phyloP scores from a whole-genome alignment of 2,329 filamentous ascomycete species.

The Ramularia collo-cygni region DNA sequence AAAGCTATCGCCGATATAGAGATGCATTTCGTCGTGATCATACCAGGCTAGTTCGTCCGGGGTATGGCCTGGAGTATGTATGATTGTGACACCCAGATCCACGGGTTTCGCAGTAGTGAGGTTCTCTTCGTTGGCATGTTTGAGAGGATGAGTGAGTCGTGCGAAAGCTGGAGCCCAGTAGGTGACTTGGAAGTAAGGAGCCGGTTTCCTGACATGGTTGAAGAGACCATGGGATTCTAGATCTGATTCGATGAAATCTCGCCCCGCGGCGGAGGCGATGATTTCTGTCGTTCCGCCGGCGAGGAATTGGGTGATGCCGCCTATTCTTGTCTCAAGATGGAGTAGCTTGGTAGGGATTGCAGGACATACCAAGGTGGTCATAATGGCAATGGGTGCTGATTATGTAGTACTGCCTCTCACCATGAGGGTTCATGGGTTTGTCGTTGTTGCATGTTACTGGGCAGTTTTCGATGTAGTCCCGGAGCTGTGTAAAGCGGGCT shows the following conservation, averaged over 20 bases:
- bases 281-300: constrained; percentile 22
- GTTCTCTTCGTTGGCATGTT: constrained; percentile 2
- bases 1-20: constrained; percentile 44
- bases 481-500: constrained; percentile 30
- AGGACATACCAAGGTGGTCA: constrained; percentile 28
- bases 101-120: not conserved
- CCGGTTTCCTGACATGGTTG: constrained; percentile 31
- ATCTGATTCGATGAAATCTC: constrained; percentile 36
- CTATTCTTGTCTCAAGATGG: too few species aligned
- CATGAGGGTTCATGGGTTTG: constrained; percentile 33
- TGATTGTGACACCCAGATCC: constrained; percentile 34
- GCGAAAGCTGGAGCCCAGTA: constrained; percentile 37
- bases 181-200: constrained; percentile 36
- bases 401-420: constrained; percentile 32
- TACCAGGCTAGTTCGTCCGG: constrained; percentile 42
- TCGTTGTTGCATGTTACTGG: constrained; percentile 32
- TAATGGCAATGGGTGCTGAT: constrained; percentile 45
- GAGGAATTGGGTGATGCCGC: constrained; percentile 34
- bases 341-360: too few species aligned
- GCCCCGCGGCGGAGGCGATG: constrained; percentile 32
- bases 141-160: constrained; percentile 22
- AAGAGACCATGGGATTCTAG: constrained; percentile 38
- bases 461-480: constrained; percentile 37
- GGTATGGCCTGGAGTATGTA: constrained; percentile 44
- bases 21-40: constrained; percentile 36